Base-by-base conservation (phyloP, 352 stramenopile genomes). In the Phytopythium sindhum region DNA sequence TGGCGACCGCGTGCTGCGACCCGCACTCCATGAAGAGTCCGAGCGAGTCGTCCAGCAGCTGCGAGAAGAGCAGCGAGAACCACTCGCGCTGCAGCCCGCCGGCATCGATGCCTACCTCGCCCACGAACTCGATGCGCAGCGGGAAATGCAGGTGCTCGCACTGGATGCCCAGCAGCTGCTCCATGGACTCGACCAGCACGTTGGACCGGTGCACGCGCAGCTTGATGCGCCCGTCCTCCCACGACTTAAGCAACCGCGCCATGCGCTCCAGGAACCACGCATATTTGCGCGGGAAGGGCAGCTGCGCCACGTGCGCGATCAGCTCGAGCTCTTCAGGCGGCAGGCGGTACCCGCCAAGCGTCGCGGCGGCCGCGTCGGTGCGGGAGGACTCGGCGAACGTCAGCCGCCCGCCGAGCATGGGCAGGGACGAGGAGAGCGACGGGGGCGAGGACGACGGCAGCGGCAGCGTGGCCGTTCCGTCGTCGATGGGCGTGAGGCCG, bases 61-160 rank as follows among this genome's bases (percentile, higher is more conserved):
- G 80, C 8, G 74, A 73, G 39, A 88, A 90, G 39, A 96, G 62
- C 33, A 97, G 85, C 17, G 75, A 81, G 60, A 90, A 94, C 86
- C 86, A 95, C 62, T 95, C 86, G 15, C 86, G 81, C 69, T 91
- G 80, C 24, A 95, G 59, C 1, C 83, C 86, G 15, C 86, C 86
- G 23, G 86, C 86, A 52, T 95, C 86, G 57, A 93, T 89, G 21
- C 81, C 86, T 28, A 82, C 67, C 64, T 95, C 86, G 4, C 81
- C 84, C 9, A 95, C 70, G 65, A 97, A 97, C 67, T 97, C 87
- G 62, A 96, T 92, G 2, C 87, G 81, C 1, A 97, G 63, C 45
- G 87, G 90, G 60, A 88, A 91, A 48, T 89, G 83, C 47, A 94
- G 81, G 50, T 91, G 80, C 39, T 90, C 77, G 9, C 75, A 64